Evolutionary conservation across 176 grass and related monocot genomes (phyloP).

Genomic region (Oryza brachyantha): DNA sequence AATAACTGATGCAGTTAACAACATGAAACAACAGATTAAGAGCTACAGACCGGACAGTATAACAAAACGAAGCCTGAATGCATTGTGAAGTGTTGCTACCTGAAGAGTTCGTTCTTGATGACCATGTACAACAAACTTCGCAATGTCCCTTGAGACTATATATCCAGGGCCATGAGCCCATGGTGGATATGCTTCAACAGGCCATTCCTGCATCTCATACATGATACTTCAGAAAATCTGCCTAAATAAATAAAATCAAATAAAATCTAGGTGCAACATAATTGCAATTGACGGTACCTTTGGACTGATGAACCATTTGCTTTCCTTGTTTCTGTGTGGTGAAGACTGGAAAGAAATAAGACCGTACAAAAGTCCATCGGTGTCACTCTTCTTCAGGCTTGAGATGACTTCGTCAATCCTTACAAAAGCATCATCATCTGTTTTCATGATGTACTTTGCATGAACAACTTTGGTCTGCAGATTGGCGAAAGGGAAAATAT

Average conservation of each 20-base stretch:
- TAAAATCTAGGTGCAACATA: background rate
- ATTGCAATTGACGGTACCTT: conserved; percentile 52
- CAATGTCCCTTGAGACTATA: conserved; percentile 77
- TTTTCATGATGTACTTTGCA: conserved; percentile 98
- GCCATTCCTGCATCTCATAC: conserved; percentile 62
- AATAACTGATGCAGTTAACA: conserved; percentile 60
- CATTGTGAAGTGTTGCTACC: conserved; percentile 32
- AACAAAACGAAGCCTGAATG: background rate
- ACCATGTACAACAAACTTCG: conserved; percentile 70
- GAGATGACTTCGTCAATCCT: conserved; percentile 87
- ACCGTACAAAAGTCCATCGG: conserved; percentile 70
- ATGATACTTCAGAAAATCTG: conserved; percentile 30
- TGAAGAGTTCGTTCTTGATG: conserved; percentile 71
- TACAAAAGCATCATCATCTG: conserved; percentile 96
- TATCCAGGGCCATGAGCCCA: conserved; percentile 98
- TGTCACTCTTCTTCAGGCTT: conserved; percentile 56
- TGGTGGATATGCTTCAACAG: conserved; percentile 60
- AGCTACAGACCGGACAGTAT: background rate
- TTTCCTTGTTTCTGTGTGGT: conserved; percentile 77
- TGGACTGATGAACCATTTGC: conserved; percentile 88
- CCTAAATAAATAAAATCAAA: conserved; percentile 16
- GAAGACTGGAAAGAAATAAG: conserved; percentile 84
- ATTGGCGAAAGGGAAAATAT: conserved; percentile 22
- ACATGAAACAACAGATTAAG: background rate
- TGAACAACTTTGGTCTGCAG: conserved; percentile 69